Evolutionary conservation across 305 asterid genomes (phyloP).

Genomic region (Fraxinus albicans): DNA sequence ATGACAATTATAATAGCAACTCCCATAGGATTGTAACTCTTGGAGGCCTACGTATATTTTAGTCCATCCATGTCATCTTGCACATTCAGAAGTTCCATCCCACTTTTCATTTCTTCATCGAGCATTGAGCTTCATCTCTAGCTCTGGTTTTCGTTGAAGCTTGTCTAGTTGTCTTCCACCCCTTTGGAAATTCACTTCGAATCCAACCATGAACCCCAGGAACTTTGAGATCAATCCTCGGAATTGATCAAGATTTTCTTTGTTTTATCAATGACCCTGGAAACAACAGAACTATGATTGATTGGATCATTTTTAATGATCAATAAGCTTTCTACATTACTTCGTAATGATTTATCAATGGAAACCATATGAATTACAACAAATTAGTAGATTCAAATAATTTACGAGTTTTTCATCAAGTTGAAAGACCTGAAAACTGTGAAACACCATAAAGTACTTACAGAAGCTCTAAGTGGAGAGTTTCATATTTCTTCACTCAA

Average conservation of each 20-base stretch:
- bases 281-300: neutral
- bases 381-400: conserved; percentile 2
- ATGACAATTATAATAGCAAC: neutral
- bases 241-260: neutral
- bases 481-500: conserved; percentile 68
- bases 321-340: neutral
- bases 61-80: neutral
- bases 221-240: neutral
- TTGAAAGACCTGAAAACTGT: neutral
- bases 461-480: conserved; percentile 13
- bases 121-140: neutral
- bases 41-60: neutral
- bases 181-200: neutral
- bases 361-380: neutral
- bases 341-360: neutral
- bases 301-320: neutral
- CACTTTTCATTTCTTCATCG: neutral
- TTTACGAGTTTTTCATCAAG: neutral
- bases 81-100: neutral
- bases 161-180: neutral
- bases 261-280: neutral
- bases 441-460: conserved; percentile 20
- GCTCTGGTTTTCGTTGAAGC: neutral
- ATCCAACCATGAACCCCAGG: neutral
- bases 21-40: neutral